Percentiles rank a stretch among this genome's conserved stretches.
Evolutionary conservation across 2,329 filamentous ascomycete genomes (phyloP).

Genomic region (Emmonsiellopsis sp.): DNA sequence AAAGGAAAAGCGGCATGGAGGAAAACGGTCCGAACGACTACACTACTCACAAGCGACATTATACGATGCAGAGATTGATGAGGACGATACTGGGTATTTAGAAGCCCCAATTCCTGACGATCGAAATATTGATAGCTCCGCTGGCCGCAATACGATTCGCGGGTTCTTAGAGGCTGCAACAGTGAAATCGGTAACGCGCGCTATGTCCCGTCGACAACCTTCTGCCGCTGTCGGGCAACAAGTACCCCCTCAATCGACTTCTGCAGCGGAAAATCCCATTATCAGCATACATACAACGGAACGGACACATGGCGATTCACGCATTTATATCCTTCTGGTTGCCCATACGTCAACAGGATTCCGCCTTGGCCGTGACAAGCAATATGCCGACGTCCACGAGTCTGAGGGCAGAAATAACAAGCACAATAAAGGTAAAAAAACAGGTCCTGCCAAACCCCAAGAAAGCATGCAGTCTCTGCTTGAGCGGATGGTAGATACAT

Average conservation of each 20-base stretch:
- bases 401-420: constrained; percentile 11
- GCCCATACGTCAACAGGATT: constrained; percentile 42
- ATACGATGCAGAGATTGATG: not conserved
- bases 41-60: not conserved
- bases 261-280: constrained; percentile 12
- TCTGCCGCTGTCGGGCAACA: not conserved
- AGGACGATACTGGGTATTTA: not conserved
- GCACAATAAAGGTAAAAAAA: not conserved
- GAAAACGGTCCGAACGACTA: not conserved
- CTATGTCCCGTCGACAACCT: not conserved
- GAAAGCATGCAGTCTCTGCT: constrained; percentile 20
- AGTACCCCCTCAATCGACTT: not conserved
- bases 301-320: constrained; percentile 34
- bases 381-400: constrained; percentile 30
- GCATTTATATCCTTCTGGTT: constrained; percentile 47
- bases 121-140: not conserved
- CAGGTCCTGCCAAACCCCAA: not conserved
- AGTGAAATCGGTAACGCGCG: constrained; percentile 1
- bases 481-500: constrained; percentile 32
- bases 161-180: constrained; percentile 5
- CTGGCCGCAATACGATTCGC: constrained; percentile 4
- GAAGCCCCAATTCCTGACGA: not conserved
- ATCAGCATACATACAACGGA: constrained; percentile 30
- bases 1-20: not conserved
- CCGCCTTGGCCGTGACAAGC: constrained; percentile 43